phyloP scores from a whole-genome alignment of 345 rosid genomes.

The Eucalyptus regnans region DNA sequence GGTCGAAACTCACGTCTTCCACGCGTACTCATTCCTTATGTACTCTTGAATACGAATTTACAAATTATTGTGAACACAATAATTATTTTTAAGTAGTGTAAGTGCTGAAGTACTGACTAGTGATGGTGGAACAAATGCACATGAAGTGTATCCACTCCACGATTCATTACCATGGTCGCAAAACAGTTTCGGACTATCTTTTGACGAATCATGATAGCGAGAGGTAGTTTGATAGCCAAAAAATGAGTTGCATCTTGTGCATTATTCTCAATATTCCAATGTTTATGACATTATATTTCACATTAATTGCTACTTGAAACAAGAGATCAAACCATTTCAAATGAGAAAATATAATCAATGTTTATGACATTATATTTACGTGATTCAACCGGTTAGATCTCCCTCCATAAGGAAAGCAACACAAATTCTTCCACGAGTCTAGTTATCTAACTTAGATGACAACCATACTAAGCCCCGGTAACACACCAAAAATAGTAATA shows the following conservation, averaged over 20 bases:
- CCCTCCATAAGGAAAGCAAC: background rate
- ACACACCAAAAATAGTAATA: too few species aligned
- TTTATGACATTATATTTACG: too few species aligned
- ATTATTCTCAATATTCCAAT: background rate
- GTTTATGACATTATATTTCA: background rate
- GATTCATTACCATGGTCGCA: background rate
- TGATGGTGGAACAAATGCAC: background rate
- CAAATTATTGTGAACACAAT: background rate
- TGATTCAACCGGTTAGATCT: background rate
- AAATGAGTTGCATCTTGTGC: background rate
- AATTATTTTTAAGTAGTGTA: background rate
- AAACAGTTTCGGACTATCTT: background rate
- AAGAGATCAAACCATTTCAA: too few species aligned
- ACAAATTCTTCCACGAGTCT: fast-evolving
- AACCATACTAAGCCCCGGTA: fast-evolving
- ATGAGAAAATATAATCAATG: too few species aligned
- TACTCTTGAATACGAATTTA: background rate
- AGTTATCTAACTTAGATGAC: background rate
- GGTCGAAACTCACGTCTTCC: background rate
- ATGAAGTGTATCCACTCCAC: background rate
- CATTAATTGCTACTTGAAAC: background rate
- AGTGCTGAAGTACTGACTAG: background rate
- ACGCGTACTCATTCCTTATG: background rate
- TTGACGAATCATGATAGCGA: background rate
- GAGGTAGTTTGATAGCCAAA: background rate